A percentile compares a stretch with the other conserved stretches of the same genome.
These are phyloP conservation scores for Aspergillus felis DNA, from an alignment of 2,329 filamentous ascomycete species.

Conservation along the genomic window DNA sequence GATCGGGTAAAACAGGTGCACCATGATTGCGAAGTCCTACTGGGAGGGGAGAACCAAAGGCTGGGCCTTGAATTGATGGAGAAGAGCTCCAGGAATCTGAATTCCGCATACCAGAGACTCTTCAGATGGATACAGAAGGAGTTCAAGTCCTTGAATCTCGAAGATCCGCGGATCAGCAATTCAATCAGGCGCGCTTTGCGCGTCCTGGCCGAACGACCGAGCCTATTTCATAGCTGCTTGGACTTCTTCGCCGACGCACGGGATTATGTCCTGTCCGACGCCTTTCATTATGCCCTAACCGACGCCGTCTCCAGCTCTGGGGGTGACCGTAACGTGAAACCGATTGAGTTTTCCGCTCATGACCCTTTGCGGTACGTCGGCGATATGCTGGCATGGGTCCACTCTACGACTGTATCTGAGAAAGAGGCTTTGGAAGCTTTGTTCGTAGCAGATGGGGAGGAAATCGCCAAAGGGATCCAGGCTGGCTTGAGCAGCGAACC, in stretches of 20 bases:
- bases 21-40: constrained; percentile 79
- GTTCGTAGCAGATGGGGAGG: constrained; percentile 85
- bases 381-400: constrained; percentile 96
- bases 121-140: constrained; percentile 94
- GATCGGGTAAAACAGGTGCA: constrained; percentile 80
- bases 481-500: constrained; percentile 77
- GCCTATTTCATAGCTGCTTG: constrained; percentile 87
- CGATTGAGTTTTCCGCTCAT: constrained; percentile 90
- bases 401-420: constrained; percentile 91
- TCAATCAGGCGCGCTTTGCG: constrained; percentile 79
- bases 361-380: constrained; percentile 88
- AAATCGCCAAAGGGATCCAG: constrained; percentile 77
- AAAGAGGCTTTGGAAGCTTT: constrained; percentile 85
- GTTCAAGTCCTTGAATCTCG: constrained; percentile 86
- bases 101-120: constrained; percentile 88
- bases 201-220: constrained; percentile 82
- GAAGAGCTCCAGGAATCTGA: constrained; percentile 78
- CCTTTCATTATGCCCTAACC: constrained; percentile 84
- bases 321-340: constrained; percentile 66
- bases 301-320: constrained; percentile 60
- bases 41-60: constrained; percentile 85
- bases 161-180: constrained; percentile 86
- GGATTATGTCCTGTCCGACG: constrained; percentile 79
- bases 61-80: constrained; percentile 89
- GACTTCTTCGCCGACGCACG: constrained; percentile 90